phyloP scores from a whole-genome alignment of 768 basidiomycete species.

The Candolleomyces aberdarensis region DNA sequence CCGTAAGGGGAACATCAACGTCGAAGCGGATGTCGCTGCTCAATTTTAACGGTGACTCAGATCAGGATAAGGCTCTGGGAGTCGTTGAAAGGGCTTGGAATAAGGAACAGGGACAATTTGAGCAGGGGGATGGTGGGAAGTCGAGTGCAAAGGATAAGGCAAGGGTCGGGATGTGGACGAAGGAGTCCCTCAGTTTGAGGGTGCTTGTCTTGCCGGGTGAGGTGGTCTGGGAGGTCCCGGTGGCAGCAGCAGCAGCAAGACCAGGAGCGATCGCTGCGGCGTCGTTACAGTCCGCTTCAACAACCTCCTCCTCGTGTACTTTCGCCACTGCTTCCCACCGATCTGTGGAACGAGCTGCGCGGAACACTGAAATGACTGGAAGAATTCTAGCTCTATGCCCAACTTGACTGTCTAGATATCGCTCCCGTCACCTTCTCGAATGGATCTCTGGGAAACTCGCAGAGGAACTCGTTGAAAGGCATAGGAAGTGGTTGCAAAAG shows the following conservation, averaged over 20 bases:
- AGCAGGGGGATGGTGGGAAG: not conserved
- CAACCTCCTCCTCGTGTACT: not conserved
- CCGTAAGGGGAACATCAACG: not conserved
- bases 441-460: too few species aligned
- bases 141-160: constrained; percentile 7
- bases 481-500: too few species aligned
- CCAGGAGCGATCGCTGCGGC: not conserved
- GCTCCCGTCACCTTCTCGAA: too few species aligned
- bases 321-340: not conserved
- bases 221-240: not conserved
- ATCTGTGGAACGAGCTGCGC: too few species aligned
- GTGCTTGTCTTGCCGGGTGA: constrained; percentile 8
- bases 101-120: not conserved
- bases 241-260: not conserved
- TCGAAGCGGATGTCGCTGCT: too few species aligned
- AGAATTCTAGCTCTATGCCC: too few species aligned
- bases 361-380: too few species aligned
- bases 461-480: too few species aligned
- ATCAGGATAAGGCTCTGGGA: too few species aligned
- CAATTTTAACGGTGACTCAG: too few species aligned
- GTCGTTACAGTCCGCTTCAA: not conserved
- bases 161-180: constrained; percentile 13
- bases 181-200: constrained; percentile 5
- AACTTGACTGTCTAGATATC: too few species aligned
- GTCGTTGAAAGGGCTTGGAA: too few species aligned